A percentile compares a stretch with the other conserved stretches of the same genome.
These are phyloP conservation scores for Blastomyces gilchristii DNA, from an alignment of 2,329 filamentous ascomycete genomes.

Conservation along the genomic window DNA sequence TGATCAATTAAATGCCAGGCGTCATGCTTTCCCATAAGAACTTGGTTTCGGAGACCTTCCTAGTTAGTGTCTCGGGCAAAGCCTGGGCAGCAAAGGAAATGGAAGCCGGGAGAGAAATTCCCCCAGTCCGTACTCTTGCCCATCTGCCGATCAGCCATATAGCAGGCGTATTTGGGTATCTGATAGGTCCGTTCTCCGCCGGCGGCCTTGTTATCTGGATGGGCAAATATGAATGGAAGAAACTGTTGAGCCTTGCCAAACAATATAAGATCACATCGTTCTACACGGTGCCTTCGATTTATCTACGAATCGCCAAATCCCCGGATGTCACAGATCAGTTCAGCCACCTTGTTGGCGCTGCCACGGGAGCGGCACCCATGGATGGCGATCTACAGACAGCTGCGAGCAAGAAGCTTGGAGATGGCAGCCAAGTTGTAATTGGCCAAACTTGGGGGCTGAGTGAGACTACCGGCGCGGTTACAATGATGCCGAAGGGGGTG, in stretches of 20 bases:
- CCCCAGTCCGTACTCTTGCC: not conserved
- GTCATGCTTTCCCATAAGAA: constrained; percentile 5
- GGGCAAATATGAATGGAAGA: constrained; percentile 8
- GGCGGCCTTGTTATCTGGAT: constrained; percentile 6
- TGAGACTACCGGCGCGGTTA: constrained; percentile 2
- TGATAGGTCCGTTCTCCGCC: not conserved
- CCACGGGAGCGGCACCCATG: constrained; percentile 4
- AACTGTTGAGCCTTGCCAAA: constrained; percentile 1
- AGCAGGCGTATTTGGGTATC: constrained; percentile 4
- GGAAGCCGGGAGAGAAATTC: not conserved
- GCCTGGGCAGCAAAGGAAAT: constrained; percentile 3
- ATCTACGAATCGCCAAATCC: constrained; percentile 4
- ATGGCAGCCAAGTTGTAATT: not conserved
- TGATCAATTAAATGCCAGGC: not conserved
- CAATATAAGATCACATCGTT: constrained; percentile 6
- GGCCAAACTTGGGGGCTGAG: constrained; percentile 5
- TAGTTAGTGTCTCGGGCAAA: not conserved
- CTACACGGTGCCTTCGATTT: constrained; percentile 4
- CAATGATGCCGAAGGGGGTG: constrained; percentile 5
- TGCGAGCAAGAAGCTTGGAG: constrained; percentile 5
- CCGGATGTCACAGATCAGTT: constrained; percentile 5
- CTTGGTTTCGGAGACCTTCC: constrained; percentile 3
- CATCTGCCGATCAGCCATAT: constrained; percentile 5
- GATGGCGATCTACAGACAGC: not conserved
- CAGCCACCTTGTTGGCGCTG: not conserved